Evolutionary conservation across 768 basidiomycete species (phyloP).

Genomic region (Amanita inopinata): DNA sequence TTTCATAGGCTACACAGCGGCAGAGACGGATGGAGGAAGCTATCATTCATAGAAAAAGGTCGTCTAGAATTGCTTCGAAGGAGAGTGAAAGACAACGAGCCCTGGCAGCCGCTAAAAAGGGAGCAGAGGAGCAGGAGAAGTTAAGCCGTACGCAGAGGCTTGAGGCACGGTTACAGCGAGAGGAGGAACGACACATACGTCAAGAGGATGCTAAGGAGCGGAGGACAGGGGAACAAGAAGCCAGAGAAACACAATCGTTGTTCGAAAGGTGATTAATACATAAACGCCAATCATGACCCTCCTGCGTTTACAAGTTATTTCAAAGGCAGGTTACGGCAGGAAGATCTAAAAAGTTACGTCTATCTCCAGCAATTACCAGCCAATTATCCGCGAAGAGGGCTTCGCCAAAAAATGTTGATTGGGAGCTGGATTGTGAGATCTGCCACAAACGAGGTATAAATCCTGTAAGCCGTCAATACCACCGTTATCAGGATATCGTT

Average conservation of each 20-base stretch:
- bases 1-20: slow-evolving; percentile 47
- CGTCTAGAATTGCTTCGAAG: slow-evolving; percentile 75
- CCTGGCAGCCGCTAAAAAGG: slow-evolving; percentile 44
- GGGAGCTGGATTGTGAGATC: slow-evolving; percentile 86
- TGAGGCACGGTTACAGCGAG: slow-evolving; percentile 46
- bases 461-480: slow-evolving; percentile 36
- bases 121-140: slow-evolving; percentile 61
- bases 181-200: slow-evolving; percentile 42
- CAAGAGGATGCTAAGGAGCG: slow-evolving; percentile 55
- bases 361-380: not conserved
- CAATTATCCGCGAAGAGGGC: not conserved
- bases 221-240: slow-evolving; percentile 39
- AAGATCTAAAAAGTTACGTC: not conserved
- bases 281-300: too few relatives aligned
- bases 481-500: not conserved
- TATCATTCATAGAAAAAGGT: slow-evolving; percentile 79
- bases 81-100: slow-evolving; percentile 77
- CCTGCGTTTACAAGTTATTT: too few relatives aligned
- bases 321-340: too few relatives aligned
- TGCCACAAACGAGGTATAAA: slow-evolving; percentile 68
- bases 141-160: slow-evolving; percentile 50
- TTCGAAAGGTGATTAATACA: slow-evolving; percentile 14
- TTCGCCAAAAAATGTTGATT: slow-evolving; percentile 52
- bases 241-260: slow-evolving; percentile 24
- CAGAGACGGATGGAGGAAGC: slow-evolving; percentile 64